Percentiles rank a stretch among this genome's conserved stretches.
Conservation (phyloP, 306 rosid species). For the Castanea crenata region DNA sequence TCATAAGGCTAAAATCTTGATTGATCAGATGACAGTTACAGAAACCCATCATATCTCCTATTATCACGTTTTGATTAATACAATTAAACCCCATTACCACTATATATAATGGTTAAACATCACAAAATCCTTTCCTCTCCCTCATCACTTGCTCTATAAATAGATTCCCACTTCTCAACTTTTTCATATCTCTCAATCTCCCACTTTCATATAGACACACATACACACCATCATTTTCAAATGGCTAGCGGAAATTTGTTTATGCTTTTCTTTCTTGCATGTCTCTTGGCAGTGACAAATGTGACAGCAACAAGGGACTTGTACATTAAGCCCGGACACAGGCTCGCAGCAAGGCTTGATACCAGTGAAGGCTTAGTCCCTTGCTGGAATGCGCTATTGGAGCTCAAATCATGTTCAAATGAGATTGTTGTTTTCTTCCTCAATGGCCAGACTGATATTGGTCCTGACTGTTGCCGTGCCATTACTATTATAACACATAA, state of each 20-base stretch:
- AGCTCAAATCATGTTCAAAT: slow-evolving; percentile 26
- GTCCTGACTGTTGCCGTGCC: slow-evolving; percentile 32
- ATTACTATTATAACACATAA: slow-evolving; percentile 26
- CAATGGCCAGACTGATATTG: slow-evolving; percentile 29
- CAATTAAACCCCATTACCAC: no score
- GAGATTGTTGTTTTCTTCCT: slow-evolving; percentile 31
- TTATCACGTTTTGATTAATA: no score
- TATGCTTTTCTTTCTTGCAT: background rate
- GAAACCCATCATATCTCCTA: no score
- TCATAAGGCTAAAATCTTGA: no score
- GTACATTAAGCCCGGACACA: background rate
- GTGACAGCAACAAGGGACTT: background rate
- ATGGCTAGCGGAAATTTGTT: background rate
- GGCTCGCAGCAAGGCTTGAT: background rate
- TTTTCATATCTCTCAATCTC: background rate
- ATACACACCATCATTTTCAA: background rate
- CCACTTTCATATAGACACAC: background rate
- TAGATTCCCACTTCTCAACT: background rate
- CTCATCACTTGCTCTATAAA: background rate
- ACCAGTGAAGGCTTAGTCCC: background rate
- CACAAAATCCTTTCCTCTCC: background rate
- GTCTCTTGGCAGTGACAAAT: background rate
- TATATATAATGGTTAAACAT: no score
- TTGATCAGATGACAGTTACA: no score
- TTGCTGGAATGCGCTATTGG: background rate